Conservation (phyloP, 2,329 filamentous ascomycete genomes). For the Fusarium odoratissimum region DNA sequence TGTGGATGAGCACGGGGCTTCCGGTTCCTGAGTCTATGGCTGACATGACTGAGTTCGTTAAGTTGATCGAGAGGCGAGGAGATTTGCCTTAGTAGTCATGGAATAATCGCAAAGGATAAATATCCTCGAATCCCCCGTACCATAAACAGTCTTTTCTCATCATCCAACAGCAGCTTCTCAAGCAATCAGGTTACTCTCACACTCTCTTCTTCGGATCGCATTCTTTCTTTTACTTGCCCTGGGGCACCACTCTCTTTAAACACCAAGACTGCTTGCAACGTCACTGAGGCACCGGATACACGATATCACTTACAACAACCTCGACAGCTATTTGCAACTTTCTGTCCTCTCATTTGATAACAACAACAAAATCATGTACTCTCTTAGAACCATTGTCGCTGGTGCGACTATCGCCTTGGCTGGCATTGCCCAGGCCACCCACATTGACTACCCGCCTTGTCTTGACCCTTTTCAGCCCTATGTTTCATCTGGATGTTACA, state of each 20-base stretch:
- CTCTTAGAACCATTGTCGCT: slow-evolving; percentile 47
- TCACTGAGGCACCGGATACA: slow-evolving; percentile 10
- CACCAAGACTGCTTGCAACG: slow-evolving; percentile 20
- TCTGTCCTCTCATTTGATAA: slow-evolving; percentile 29
- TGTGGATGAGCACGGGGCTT: slow-evolving; percentile 30
- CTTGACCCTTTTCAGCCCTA: slow-evolving; percentile 59
- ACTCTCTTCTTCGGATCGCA: slow-evolving; percentile 31
- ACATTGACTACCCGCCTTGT: slow-evolving; percentile 59
- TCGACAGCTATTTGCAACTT: slow-evolving; percentile 22
- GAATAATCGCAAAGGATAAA: slow-evolving; percentile 34
- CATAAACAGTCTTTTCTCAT: slow-evolving; percentile 3
- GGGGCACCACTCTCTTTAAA: slow-evolving; percentile 41
- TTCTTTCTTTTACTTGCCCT: slow-evolving; percentile 20
- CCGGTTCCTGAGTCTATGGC: slow-evolving; percentile 21
- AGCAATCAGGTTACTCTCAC: slow-evolving; percentile 36
- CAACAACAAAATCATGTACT: slow-evolving; percentile 30
- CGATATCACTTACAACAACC: slow-evolving; percentile 9
- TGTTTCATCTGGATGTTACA: slow-evolving; percentile 61
- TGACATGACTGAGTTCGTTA: slow-evolving; percentile 3
- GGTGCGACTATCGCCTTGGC: slow-evolving; percentile 54
- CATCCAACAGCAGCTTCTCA: slow-evolving; percentile 41
- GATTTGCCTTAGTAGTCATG: neutral
- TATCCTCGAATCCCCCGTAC: slow-evolving; percentile 26
- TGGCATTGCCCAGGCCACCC: slow-evolving; percentile 54
- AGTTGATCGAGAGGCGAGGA: slow-evolving; percentile 2